These are phyloP conservation scores for Trichosporon faecale DNA, from an alignment of 1,284 basidiomycete species.

Conservation along the genomic window DNA sequence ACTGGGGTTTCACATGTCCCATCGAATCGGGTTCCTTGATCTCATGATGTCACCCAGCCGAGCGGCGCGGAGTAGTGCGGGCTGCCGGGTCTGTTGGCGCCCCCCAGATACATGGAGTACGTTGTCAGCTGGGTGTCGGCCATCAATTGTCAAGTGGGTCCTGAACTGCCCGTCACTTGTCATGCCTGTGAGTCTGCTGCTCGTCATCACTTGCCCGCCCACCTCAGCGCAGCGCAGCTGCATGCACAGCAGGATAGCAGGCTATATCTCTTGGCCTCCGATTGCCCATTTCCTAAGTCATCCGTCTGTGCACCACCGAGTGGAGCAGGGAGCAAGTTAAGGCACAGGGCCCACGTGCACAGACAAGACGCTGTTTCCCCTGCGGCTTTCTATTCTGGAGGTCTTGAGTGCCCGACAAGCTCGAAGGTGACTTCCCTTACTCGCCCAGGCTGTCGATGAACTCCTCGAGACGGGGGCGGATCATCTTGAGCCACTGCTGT, in stretches of 20 bases:
- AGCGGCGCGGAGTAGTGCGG: background rate
- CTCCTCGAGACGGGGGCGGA: slow-evolving; percentile 28
- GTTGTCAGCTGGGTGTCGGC: background rate
- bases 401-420: background rate
- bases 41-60: slow-evolving; percentile 9
- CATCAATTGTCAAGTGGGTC: background rate
- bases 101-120: background rate
- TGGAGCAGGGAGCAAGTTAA: background rate
- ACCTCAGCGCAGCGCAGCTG: background rate
- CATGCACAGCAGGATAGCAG: background rate
- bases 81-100: background rate
- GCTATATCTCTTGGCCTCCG: background rate
- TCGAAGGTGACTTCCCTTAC: background rate
- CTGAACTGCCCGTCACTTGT: background rate
- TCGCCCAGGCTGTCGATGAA: slow-evolving; percentile 30
- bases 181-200: background rate
- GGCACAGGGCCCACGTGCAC: background rate
- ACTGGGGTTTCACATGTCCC: slow-evolving; percentile 4
- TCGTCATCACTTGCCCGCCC: background rate
- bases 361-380: background rate
- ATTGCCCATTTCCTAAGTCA: background rate
- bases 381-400: background rate
- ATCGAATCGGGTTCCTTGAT: slow-evolving; percentile 6
- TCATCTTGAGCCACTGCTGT: slow-evolving; percentile 15
- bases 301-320: background rate